Base-by-base conservation (phyloP, 1,284 basidiomycete genomes). In the Microbotryum silenes-acaulis region DNA sequence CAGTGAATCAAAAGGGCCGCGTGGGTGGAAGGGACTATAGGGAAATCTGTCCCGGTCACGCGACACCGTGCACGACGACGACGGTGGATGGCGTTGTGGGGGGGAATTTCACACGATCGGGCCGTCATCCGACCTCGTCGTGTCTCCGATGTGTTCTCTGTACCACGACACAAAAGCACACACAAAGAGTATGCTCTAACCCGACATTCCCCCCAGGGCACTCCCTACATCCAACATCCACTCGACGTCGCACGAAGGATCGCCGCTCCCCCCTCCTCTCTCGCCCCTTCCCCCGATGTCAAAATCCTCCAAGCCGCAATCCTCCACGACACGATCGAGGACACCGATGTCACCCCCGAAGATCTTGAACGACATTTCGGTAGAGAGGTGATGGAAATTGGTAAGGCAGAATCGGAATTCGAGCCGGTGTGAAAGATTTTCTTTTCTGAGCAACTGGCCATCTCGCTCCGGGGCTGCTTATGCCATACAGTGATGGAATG, bases 271-370 rank as follows among this genome's bases (percentile, higher is more conserved):
- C 59, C 37, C 5, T 58, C 54, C 44, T 50, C 37, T 9, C 29
- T 68, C 12, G 29, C 51, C 27, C 57, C 60, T 16, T 27, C 27
- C 20, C 27, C 57, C 21, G 55, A 61, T 6, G 25, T 64, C 4
- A 47, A 61, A n/a, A 42, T 66, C 8, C 29, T 77, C 3, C 75
- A 77, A 59, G 76, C 77, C 1, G 77, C 77, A 0, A 67, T 78
- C 3, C 65, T 78, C 27, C 77, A 78, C 59, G 77, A 78, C 62
- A 76, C 75, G 2, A 73, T 78, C 16, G 77, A 78, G 65, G 77
- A 78, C 59, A 78, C 77, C 6, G 71, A 75, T 47, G 75, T 74
- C 9, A 74, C 74, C 0, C 64, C 74, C 1, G 71, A 74, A 69
- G 55, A 48, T 20, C 12, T 57, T 9, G 55, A 50, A 12, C 6